Percentiles rank a stretch among this genome's conserved stretches.
These are phyloP conservation scores for Nissolia schottii DNA, from an alignment of 306 rosid genomes.

Conservation along the genomic window DNA sequence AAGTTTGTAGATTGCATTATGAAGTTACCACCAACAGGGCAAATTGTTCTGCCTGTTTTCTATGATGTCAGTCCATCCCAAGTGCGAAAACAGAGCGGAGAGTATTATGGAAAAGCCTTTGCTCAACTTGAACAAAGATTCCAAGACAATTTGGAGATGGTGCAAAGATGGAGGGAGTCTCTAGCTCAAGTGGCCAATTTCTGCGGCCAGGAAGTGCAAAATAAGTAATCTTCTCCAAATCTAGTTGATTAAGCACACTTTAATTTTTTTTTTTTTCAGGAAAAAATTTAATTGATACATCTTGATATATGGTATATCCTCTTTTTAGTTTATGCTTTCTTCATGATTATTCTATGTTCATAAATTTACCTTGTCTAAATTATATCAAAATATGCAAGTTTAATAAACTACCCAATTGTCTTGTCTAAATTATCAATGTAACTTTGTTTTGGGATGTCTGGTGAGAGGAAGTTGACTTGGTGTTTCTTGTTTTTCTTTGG, in stretches of 20 bases:
- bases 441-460: background rate
- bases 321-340: no score
- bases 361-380: no score
- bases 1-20: background rate
- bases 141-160: background rate
- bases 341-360: no score
- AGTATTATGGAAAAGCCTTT: background rate
- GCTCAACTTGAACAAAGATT: background rate
- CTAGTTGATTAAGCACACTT: no score
- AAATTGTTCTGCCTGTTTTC: background rate
- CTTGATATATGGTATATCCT: no score
- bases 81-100: background rate
- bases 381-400: no score
- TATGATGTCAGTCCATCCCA: constrained; percentile 1
- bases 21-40: background rate
- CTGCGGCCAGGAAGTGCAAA: background rate
- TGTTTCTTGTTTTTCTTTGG: background rate
- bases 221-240: background rate
- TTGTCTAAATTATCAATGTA: background rate
- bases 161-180: background rate
- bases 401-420: background rate
- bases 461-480: background rate
- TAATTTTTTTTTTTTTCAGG: no score
- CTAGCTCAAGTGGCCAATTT: background rate
- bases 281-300: no score